Evolutionary conservation across 495 filamentous ascomycete species (phyloP).

Genomic region (Pyrenula massariospora): DNA sequence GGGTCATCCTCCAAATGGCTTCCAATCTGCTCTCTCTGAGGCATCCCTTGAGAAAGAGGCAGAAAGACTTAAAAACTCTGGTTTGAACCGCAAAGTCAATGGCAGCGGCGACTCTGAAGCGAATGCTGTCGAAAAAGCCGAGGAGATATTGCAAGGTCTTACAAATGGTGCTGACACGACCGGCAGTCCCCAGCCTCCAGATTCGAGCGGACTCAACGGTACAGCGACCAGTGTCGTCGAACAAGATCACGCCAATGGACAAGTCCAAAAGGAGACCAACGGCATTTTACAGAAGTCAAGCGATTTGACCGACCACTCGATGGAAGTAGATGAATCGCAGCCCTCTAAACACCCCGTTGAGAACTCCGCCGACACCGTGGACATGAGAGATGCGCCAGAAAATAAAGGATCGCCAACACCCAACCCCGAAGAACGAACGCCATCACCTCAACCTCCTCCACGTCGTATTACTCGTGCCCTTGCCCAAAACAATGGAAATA

Average conservation of each 20-base stretch:
- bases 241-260: background rate
- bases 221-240: background rate
- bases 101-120: background rate
- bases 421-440: background rate
- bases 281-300: background rate
- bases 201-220: background rate
- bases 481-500: background rate
- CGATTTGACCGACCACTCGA: background rate
- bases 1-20: background rate
- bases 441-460: slow-evolving; percentile 34
- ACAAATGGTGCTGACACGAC: background rate
- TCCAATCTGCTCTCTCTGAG: background rate
- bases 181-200: background rate
- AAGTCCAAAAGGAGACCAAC: background rate
- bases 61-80: background rate
- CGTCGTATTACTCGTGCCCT: slow-evolving; percentile 57
- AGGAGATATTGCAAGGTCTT: background rate
- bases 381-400: background rate
- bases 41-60: background rate
- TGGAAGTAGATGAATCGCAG: background rate
- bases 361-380: background rate
- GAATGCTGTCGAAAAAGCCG: background rate
- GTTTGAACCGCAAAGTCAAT: background rate
- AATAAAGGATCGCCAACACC: background rate
- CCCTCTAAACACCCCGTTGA: background rate